phyloP scores from a whole-genome alignment of 768 basidiomycete species.

The Sistotremastrum niveocremeum region DNA sequence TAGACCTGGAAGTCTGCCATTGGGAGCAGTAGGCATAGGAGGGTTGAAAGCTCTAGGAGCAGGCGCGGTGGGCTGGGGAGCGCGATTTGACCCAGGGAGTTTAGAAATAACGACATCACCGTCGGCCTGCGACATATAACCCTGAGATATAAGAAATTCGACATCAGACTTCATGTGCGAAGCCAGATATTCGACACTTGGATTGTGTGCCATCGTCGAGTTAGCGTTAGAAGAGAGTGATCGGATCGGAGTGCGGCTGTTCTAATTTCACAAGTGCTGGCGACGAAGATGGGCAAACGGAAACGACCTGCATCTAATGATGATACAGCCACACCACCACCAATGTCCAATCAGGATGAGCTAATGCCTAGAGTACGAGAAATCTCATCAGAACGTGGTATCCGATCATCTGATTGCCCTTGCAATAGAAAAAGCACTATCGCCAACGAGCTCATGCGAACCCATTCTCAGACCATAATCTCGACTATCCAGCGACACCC shows the following conservation, averaged over 20 bases:
- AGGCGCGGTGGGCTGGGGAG: slow-evolving; percentile 1
- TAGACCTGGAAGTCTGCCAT: neutral
- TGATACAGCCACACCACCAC: no score
- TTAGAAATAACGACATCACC: slow-evolving; percentile 35
- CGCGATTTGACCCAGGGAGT: slow-evolving; percentile 18
- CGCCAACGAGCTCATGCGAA: slow-evolving; percentile 76
- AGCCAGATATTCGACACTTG: slow-evolving; percentile 36
- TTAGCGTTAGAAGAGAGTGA: no score
- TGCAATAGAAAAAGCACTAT: slow-evolving; percentile 63
- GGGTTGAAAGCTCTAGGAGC: slow-evolving; percentile 9
- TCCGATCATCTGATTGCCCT: no score
- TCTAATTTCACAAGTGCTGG: no score
- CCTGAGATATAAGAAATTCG: slow-evolving; percentile 41
- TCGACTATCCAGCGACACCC: slow-evolving; percentile 78
- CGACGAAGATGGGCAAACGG: no score
- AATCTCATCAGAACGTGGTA: no score
- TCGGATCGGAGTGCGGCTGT: no score
- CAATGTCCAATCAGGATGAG: no score
- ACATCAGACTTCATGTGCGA: slow-evolving; percentile 44
- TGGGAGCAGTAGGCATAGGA: slow-evolving; percentile 7
- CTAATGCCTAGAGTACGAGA: no score
- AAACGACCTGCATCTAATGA: no score
- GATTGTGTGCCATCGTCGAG: no score
- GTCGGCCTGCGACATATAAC: slow-evolving; percentile 36
- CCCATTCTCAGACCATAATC: slow-evolving; percentile 76